These are phyloP conservation scores for Ichthyophthirius multifiliis DNA, from an alignment of 169 alveolate species.

Conservation along the genomic window DNA sequence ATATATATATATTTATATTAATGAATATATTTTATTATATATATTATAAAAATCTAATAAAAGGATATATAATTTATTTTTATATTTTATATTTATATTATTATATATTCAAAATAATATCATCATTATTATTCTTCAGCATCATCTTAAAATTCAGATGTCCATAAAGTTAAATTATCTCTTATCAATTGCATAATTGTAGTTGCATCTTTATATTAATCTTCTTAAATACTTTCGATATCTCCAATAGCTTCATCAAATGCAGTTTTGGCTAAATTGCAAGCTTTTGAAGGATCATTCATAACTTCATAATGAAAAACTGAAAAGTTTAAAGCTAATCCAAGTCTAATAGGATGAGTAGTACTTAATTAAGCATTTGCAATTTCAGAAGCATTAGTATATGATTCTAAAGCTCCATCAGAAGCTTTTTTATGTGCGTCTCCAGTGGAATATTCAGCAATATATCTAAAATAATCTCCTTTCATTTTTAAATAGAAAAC, in stretches of 20 bases:
- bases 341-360: conserved; percentile 97
- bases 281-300: conserved; percentile 97
- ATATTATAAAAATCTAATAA: too few relatives aligned
- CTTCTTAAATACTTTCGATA: conserved; percentile 64
- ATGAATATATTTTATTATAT: too few relatives aligned
- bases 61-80: too few relatives aligned
- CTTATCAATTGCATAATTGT: conserved; percentile 96
- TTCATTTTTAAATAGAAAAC: conserved; percentile 99
- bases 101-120: too few relatives aligned
- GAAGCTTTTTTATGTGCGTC: conserved; percentile 94
- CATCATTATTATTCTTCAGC: conserved; percentile 45
- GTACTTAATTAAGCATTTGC: conserved; percentile 93
- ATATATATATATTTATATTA: too few relatives aligned
- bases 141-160: conserved; percentile 89
- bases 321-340: conserved; percentile 97
- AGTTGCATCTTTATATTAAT: conserved; percentile 80
- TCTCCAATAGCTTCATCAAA: conserved; percentile 77
- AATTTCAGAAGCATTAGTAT: conserved; percentile 94
- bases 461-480: conserved; percentile 98
- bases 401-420: conserved; percentile 95
- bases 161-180: conserved; percentile 96
- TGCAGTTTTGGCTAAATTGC: conserved; percentile 94
- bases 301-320: conserved; percentile 98
- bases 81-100: too few relatives aligned
- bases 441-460: conserved; percentile 96